Evolutionary conservation across 768 basidiomycete species (phyloP).

Genomic region (Suillus weaverae): DNA sequence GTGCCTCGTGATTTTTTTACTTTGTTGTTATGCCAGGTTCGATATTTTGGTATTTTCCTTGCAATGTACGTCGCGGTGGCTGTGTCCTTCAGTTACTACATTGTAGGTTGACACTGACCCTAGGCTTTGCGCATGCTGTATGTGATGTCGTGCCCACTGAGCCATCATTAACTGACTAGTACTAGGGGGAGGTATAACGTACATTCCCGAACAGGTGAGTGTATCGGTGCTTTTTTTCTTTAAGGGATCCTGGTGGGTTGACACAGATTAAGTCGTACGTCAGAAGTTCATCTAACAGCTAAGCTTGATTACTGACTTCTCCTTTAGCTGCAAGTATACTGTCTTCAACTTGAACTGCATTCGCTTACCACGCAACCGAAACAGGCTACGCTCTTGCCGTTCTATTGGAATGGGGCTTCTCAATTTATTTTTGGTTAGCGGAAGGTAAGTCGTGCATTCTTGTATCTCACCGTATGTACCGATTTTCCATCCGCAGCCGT

Average conservation of each 20-base stretch:
- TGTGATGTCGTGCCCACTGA: not conserved
- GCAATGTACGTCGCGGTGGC: not conserved
- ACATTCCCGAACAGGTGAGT: not conserved
- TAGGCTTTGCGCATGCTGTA: conserved; percentile 1
- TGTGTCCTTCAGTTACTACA: not conserved
- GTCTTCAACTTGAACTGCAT: not conserved
- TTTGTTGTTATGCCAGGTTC: not conserved
- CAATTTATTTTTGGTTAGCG: not conserved
- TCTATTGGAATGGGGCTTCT: not conserved
- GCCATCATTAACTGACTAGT: not conserved
- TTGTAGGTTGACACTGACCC: not conserved
- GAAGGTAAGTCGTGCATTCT: not conserved
- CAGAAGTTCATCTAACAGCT: not conserved
- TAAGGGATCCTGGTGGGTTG: not conserved
- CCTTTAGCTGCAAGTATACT: not conserved
- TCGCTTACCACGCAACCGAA: not conserved
- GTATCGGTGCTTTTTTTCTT: not conserved
- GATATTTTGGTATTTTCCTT: not conserved
- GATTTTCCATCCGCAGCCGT: not conserved
- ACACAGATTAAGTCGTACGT: not conserved
- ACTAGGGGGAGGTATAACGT: not conserved
- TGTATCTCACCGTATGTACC: not conserved
- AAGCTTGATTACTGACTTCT: not conserved
- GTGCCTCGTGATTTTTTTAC: not conserved
- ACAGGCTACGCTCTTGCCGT: not conserved